These are phyloP conservation scores for Spergularia bocconei DNA, from an alignment of 148 eudicot genomes.

Conservation along the genomic window DNA sequence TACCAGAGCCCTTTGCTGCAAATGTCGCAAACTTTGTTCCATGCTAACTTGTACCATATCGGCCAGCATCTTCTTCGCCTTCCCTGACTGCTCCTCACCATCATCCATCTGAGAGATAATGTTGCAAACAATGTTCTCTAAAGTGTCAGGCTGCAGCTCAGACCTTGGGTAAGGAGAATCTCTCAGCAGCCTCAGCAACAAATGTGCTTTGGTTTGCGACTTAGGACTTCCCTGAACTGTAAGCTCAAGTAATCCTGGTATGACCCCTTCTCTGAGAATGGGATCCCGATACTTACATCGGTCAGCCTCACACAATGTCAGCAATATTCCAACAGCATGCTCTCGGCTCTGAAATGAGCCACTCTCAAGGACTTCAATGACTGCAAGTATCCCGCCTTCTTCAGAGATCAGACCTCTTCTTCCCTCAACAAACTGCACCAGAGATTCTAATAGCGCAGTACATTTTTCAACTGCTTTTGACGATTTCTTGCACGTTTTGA, in stretches of 20 bases:
- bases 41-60: constrained; percentile 99
- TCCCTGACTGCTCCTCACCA: constrained; percentile 74
- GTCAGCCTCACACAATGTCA: constrained; percentile 76
- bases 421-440: constrained; percentile 61
- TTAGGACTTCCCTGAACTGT: constrained; percentile 85
- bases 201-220: constrained; percentile 70
- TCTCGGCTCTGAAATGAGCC: constrained; percentile 83
- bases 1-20: constrained; percentile 82
- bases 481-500: constrained; percentile 66
- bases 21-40: constrained; percentile 92
- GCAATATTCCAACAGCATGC: constrained; percentile 78
- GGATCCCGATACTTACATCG: constrained; percentile 71
- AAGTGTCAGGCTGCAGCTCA: constrained; percentile 61
- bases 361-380: constrained; percentile 82
- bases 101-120: constrained; percentile 84
- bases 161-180: constrained; percentile 79
- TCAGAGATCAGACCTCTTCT: constrained; percentile 53
- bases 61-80: constrained; percentile 90
- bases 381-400: constrained; percentile 86
- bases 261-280: constrained; percentile 87
- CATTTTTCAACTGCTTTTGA: constrained; percentile 86
- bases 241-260: constrained; percentile 93
- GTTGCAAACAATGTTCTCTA: constrained; percentile 80
- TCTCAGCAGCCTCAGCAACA: constrained; percentile 63
- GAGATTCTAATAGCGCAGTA: constrained; percentile 70